Evolutionary conservation across 768 basidiomycete genomes (phyloP), one percentile per base, ranked within the genome.

Genomic region (Boletus tomentosulus): DNA sequence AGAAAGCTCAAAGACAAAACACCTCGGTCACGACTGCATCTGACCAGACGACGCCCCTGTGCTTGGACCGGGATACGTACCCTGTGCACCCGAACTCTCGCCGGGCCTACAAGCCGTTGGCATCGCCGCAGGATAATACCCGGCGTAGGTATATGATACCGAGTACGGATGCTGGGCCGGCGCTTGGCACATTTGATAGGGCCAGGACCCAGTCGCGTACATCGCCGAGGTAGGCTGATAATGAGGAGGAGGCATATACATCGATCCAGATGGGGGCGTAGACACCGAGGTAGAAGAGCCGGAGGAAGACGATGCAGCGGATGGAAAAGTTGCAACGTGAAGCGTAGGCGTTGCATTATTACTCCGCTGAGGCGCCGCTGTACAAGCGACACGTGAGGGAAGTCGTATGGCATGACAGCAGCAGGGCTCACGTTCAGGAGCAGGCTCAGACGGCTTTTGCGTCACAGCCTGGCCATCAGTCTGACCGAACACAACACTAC

Each of bases 401-500:
- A 35, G 46, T 41, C 13, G 25, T 11, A 49, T 19, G 19, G 19
- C 46, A 48, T 25, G n/a, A 42, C 19, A 15, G 45, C 7, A 4
- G 46, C 51, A 30, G 11, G 33, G 71, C 81, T 73, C 69, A 83
- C 82, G 71, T 63, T 72, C 70, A 27, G 74, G 65, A 47, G 80
- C 78, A 37, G 77, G 68, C 57, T 85, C 85, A 3, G 79, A 76
- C 19, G 87, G 87, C 60, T 86, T 88, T 64, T 87, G 86, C 49
- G 79, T 79, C n/a, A 89, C 80, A 16, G 70, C 64, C 50, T 84
- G 82, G 5, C 75, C 80, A 45, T 87, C 86, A 2, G 81, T 84
- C 46, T 77, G 83, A n/a, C 87, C 88, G 55, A 89, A 86, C 19
- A 91, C 78, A 19, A 92, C 82, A 61, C 83, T 85, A 28, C 84